Evolutionary conservation across 2,329 filamentous ascomycete species (phyloP), one percentile per base, ranked within the genome.

Genomic region (Metarhizium rileyi): DNA sequence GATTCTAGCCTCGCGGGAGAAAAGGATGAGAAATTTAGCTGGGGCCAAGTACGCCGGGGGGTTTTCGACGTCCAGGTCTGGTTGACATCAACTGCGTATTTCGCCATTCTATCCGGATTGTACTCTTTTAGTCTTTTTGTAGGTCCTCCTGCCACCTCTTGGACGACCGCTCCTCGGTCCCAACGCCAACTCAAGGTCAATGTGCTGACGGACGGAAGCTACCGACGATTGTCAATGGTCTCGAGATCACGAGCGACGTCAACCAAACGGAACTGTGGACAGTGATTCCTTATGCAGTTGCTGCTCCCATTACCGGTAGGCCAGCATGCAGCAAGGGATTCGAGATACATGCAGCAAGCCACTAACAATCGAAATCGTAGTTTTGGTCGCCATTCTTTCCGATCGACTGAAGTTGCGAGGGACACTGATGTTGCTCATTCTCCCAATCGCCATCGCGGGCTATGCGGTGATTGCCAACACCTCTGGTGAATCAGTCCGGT

Each of bases 91-190:
- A 68, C 68, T 0, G 77, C 81, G 0, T 84, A 84, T 60, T 82
- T 83, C 55, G 73, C 74, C 40, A 79, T 83, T 20, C 59, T 75
- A 5, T 74, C 75, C 4, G 78, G 78, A 0, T 60, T 83, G 0
- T 84, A 83, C 59, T 81, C 77, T 0, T 83, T 84, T 53, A 78
- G 79, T 33, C 71, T 86, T 2, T 85, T 85, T 63, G 76, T 79
- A 61, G 53, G 74, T 65, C 6, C 14, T 26, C 14, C 16, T n/a
- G 3, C 2, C 7, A 9, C 9, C 18, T 47, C 2, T 5, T 36
- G 12, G 12, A 5, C 14, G 14, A 1, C 28, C 26, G 5, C 6
- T 14, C 7, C 3, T 44, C 4, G 38, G 4, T 14, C 4, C 45
- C 26, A 23, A 25, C 4, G 3, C 20, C 7, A 23, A n/a, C 16